Base-by-base conservation (phyloP, 495 filamentous ascomycete genomes). In the Aspergillus carlsbadensis region DNA sequence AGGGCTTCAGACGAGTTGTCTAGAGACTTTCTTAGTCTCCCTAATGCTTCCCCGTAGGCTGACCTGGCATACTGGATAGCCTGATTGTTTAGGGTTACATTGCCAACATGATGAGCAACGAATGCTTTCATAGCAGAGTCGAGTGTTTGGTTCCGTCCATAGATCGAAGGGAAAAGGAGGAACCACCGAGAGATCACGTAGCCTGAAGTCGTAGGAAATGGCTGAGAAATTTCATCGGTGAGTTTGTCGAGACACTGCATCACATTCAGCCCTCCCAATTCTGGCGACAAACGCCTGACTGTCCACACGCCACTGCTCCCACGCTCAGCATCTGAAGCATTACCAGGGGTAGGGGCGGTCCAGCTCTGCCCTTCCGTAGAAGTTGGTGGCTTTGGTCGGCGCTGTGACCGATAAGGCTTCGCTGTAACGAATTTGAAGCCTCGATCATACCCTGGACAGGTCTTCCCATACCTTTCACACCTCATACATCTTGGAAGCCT, bases 381-480 rank as follows among this genome's bases (percentile, higher is more conserved):
- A 8, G 35, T 24, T 14, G n/a, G 34, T 31, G 35, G 20, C 36
- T 56, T 52, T n/a, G 21, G 54, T 14, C 55, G 62, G 4, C 67
- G 63, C 6, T 47, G 59, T 18, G 58, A 56, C 11, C 71, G 64
- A 46, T 69, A 65, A 18, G 71, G 69, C 52, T 74, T 70, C 13
- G 65, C 67, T 4, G 60, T 22, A 6, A 74, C 60, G 15, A 74
- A 74, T 43, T 68, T 72, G 44, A 74, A 70, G 10, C 57, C 56
- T 20, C 59, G 64, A n/a, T 63, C 62, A 56, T 72, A 74, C 15
- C 71, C 71, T 18, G 71, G 71, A 47, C 71, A 72, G 18, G 62
- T 62, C 46, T 59, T 59, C 0, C 71, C 70, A 39, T 74, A 72
- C 18, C 42, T 70, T 21, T 71, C 66, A 42, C 71, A 74, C 56